Base-by-base conservation (phyloP, 2,329 filamentous ascomycete species). In the Fusarium musae region DNA sequence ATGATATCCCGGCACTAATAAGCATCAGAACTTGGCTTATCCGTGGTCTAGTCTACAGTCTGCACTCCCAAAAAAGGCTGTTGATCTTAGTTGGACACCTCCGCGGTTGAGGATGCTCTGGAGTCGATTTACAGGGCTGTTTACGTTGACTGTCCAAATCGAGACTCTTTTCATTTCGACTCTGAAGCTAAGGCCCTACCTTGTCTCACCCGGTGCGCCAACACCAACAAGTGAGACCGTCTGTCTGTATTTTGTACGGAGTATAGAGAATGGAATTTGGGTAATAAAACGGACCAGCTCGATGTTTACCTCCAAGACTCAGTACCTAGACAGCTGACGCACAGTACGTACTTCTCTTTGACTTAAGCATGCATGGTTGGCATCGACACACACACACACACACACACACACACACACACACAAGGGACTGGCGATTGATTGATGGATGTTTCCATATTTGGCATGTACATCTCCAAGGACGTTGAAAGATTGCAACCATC, bases 361-460 rank as follows among this genome's bases (percentile, higher is more conserved):
- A 67, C 47, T 59, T 44, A 21, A 19, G n/a, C 32, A 59, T 46
- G 26, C 66, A 73, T 63, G 65, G 60, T 59, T 66, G 34, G 43
- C 59, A 40, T 66, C n/a, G 11, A 59, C 37, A 59, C 36, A 17
- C 36, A 67, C 60, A 66, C 59, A 59, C 61, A 63, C 60, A 60
- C 61, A 63, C 60, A 66, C 52, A 71, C 26, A 26, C 26, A 26
- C 26, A 26, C 26, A 26, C 26, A 59, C 61, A 68, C 60, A 66
- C 52, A 71, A 67, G 57, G 53, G 47, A 52, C 69, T 39, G 39
- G 28, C 37, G 32, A 50, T 36, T 44, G 42, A 59, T 49, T 46
- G 43, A 60, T 50, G 59, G 63, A 53, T 47, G 63, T 62, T 74
- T 73, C 71, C 71, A 73, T 64, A 58, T 72, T 73, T 72, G 70